These are phyloP conservation scores for Claviceps cyperi DNA, from an alignment of 2,329 filamentous ascomycete species.

Conservation along the genomic window DNA sequence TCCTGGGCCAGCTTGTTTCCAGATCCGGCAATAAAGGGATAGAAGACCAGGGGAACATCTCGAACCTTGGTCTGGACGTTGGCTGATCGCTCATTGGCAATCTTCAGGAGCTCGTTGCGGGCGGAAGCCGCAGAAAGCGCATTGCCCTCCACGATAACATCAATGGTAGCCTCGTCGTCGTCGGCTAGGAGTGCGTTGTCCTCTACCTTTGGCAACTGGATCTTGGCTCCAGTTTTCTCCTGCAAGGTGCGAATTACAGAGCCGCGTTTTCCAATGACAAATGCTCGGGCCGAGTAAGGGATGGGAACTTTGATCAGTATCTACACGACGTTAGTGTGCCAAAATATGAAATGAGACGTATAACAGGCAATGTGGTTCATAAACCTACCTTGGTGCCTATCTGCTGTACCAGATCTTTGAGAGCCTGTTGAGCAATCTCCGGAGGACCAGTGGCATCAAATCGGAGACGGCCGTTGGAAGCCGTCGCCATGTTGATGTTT, in stretches of 20 bases:
- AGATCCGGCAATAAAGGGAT: slow-evolving; percentile 81
- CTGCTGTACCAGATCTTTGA: slow-evolving; percentile 79
- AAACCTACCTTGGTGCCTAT: slow-evolving; percentile 65
- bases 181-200: slow-evolving; percentile 42
- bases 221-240: slow-evolving; percentile 76
- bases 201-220: slow-evolving; percentile 76
- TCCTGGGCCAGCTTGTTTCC: slow-evolving; percentile 52
- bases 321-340: slow-evolving; percentile 14
- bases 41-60: slow-evolving; percentile 80
- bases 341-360: background rate
- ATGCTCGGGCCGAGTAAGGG: slow-evolving; percentile 67
- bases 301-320: slow-evolving; percentile 60
- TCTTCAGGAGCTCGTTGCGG: slow-evolving; percentile 68
- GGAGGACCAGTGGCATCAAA: slow-evolving; percentile 78
- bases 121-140: slow-evolving; percentile 75
- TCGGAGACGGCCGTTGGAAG: slow-evolving; percentile 56
- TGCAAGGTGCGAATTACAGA: slow-evolving; percentile 81
- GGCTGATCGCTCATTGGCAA: slow-evolving; percentile 73
- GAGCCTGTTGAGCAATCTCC: slow-evolving; percentile 70
- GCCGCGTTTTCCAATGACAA: slow-evolving; percentile 88
- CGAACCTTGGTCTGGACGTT: slow-evolving; percentile 71
- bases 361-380: background rate
- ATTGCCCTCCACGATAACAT: slow-evolving; percentile 84
- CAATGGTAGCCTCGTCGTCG: slow-evolving; percentile 71
- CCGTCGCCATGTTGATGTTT: slow-evolving; percentile 61